A percentile compares a stretch with the other conserved stretches of the same genome.
Conservation (phyloP, 441 rosid genomes). For the Pelargonium citronellum region DNA sequence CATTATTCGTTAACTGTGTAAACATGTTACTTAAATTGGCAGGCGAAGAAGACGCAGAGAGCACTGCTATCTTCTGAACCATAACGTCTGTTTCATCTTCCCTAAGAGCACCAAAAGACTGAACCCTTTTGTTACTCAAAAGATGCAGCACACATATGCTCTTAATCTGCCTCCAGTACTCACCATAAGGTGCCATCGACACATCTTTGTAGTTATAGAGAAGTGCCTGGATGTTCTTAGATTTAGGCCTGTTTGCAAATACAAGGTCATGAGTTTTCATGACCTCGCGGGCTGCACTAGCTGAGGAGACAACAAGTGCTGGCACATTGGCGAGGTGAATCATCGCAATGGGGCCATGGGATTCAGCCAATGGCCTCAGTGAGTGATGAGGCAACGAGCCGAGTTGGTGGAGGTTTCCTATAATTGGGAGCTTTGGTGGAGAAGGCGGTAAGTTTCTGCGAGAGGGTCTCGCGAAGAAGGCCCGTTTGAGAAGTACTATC, state of each 20-base stretch:
- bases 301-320: slow-evolving; percentile 28
- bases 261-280: slow-evolving; percentile 41
- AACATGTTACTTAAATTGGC: slow-evolving; percentile 2
- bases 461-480: too few relatives aligned
- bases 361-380: slow-evolving; percentile 22
- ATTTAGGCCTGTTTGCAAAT: slow-evolving; percentile 28
- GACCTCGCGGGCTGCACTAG: slow-evolving; percentile 30
- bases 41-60: neutral
- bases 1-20: slow-evolving; percentile 18
- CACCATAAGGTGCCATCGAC: slow-evolving; percentile 32
- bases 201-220: slow-evolving; percentile 29
- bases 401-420: slow-evolving; percentile 27
- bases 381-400: slow-evolving; percentile 23
- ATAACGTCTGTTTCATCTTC: slow-evolving; percentile 22
- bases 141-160: slow-evolving; percentile 34
- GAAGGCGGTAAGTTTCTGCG: slow-evolving; percentile 16
- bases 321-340: slow-evolving; percentile 31
- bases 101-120: slow-evolving; percentile 25
- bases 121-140: slow-evolving; percentile 30
- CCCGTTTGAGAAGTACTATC: too few relatives aligned
- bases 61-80: neutral
- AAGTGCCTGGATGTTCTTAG: slow-evolving; percentile 13
- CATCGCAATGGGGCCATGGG: slow-evolving; percentile 41
- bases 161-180: slow-evolving; percentile 43
- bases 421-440: slow-evolving; percentile 21